Evolutionary conservation across 1,139 yeast species (phyloP).

Genomic region (Geotrichum histeridarum): DNA sequence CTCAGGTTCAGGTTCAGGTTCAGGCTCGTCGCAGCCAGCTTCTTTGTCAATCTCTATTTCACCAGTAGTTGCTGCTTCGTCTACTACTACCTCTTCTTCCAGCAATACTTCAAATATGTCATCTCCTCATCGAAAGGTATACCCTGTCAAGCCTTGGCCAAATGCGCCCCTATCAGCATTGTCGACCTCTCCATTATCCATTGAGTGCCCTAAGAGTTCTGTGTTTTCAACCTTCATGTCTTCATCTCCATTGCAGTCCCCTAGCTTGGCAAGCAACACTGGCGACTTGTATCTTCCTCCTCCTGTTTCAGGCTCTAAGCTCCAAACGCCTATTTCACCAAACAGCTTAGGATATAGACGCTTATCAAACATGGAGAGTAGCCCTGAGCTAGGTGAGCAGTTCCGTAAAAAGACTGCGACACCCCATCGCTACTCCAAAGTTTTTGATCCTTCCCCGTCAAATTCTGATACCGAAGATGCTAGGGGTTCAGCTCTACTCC

Average conservation of each 20-base stretch:
- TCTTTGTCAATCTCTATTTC: conserved; percentile 22
- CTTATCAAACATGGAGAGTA: conserved; percentile 28
- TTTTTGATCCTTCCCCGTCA: conserved; percentile 53
- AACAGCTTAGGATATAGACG: conserved; percentile 22
- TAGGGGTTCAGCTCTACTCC: conserved; percentile 45
- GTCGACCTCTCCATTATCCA: conserved; percentile 19
- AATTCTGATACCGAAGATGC: conserved; percentile 69
- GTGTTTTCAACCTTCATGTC: not conserved
- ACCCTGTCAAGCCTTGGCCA: conserved; percentile 14
- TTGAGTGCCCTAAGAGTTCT: conserved; percentile 10
- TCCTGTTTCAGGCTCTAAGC: not conserved
- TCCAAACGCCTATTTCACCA: conserved; percentile 16
- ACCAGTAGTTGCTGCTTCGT: conserved; percentile 16
- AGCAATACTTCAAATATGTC: conserved; percentile 15
- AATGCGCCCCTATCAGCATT: conserved; percentile 12
- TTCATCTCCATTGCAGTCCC: conserved; percentile 14
- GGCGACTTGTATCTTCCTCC: conserved; percentile 17
- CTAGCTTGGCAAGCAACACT: conserved; percentile 4
- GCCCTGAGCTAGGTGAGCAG: conserved; percentile 31
- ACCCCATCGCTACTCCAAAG: conserved; percentile 28
- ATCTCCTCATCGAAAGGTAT: conserved; percentile 18
- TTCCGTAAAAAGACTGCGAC: conserved; percentile 31
- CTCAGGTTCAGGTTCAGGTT: conserved; percentile 1
- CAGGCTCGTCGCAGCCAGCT: conserved; percentile 16
- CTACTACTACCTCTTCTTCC: conserved; percentile 22